Evolutionary conservation across 805 yeast genomes (phyloP).

Genomic region (Starmerella stellata): DNA sequence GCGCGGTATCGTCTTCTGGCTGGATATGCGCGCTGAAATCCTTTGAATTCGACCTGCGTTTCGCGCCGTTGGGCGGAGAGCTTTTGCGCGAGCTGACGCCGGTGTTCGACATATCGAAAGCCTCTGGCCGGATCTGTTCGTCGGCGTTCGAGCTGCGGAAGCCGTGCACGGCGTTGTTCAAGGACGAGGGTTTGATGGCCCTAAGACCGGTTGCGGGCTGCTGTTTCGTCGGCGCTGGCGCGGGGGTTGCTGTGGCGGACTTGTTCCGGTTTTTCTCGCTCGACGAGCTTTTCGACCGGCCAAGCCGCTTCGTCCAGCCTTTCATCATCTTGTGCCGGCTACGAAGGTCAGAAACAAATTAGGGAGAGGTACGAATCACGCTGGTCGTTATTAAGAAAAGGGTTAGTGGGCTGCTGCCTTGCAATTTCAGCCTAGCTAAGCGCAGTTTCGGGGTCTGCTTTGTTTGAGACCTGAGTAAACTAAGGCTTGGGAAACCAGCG

Average conservation of each 20-base stretch:
- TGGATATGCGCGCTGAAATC: slow-evolving; percentile 5
- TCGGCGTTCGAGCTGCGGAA: slow-evolving; percentile 6
- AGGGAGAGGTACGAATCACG: too few species aligned
- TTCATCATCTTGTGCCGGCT: too few species aligned
- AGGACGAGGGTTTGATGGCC: neutral
- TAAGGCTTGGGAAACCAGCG: neutral
- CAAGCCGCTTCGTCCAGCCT: slow-evolving; percentile 26
- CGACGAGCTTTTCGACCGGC: slow-evolving; percentile 18
- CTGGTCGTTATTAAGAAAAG: too few species aligned
- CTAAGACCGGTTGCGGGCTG: neutral
- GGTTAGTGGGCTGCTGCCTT: too few species aligned
- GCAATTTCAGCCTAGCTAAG: too few species aligned
- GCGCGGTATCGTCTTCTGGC: slow-evolving; percentile 1
- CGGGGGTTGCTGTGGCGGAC: neutral
- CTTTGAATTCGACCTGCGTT: slow-evolving; percentile 1
- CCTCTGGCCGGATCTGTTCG: slow-evolving; percentile 19
- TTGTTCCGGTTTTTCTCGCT: slow-evolving; percentile 17
- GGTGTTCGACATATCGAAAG: slow-evolving; percentile 17
- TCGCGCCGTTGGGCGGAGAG: neutral
- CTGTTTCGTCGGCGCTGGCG: neutral
- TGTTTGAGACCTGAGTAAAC: too few species aligned
- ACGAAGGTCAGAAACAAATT: too few species aligned
- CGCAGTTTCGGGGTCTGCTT: too few species aligned
- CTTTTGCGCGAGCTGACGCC: slow-evolving; percentile 17
- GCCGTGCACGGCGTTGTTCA: slow-evolving; percentile 4